phyloP scores from a whole-genome alignment of 208 protist species.

The Crithidia bombi region DNA sequence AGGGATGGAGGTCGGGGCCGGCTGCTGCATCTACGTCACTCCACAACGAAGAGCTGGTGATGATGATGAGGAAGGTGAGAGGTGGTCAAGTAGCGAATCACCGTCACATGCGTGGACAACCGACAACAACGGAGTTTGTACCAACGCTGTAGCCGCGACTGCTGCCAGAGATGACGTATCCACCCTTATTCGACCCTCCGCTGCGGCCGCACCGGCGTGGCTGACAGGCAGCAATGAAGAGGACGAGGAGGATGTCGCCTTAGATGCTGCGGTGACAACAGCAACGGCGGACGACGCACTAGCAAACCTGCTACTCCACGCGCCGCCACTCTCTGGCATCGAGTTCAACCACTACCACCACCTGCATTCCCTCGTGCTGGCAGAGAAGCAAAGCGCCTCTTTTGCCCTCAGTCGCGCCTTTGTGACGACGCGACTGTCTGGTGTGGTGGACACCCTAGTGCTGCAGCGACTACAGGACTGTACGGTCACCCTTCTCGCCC shows the following conservation, averaged over 20 bases:
- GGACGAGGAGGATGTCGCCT: neutral
- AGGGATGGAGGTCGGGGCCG: neutral
- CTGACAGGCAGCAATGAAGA: neutral
- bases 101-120: neutral
- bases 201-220: slow-evolving; percentile 16
- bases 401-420: slow-evolving; percentile 45
- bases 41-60: neutral
- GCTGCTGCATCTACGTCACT: neutral
- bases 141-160: neutral
- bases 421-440: slow-evolving; percentile 17
- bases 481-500: slow-evolving; percentile 47
- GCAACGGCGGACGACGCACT: neutral
- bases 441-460: slow-evolving; percentile 52
- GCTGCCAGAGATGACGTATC: neutral
- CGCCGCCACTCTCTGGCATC: neutral
- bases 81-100: neutral
- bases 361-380: slow-evolving; percentile 48
- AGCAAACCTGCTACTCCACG: slow-evolving; percentile 7
- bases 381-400: slow-evolving; percentile 28
- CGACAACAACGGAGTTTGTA: too few species aligned
- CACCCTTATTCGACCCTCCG: slow-evolving; percentile 19
- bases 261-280: too few species aligned
- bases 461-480: slow-evolving; percentile 62
- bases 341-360: slow-evolving; percentile 33
- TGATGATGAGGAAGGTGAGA: neutral